Percentiles rank a stretch among this genome's conserved stretches.
Conservation (phyloP, 495 filamentous ascomycete genomes). For the Trichoderma erinaceum region DNA sequence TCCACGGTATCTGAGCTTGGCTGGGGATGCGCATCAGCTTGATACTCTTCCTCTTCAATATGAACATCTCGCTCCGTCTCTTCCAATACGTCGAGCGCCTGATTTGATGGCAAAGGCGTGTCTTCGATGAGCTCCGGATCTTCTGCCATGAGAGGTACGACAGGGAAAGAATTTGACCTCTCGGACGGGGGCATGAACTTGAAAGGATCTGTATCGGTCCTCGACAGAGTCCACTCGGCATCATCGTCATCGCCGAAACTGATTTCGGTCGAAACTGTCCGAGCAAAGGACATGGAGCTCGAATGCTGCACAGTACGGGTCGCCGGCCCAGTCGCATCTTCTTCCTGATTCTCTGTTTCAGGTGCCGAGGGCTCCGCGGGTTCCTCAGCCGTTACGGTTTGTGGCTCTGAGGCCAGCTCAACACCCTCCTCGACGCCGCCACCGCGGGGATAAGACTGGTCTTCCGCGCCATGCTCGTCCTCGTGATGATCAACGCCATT, state of each 20-base stretch:
- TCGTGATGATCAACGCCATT: background rate
- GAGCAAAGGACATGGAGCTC: constrained; percentile 47
- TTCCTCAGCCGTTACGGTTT: constrained; percentile 25
- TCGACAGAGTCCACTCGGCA: constrained; percentile 43
- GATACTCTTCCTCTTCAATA: constrained; percentile 30
- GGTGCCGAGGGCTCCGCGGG: constrained; percentile 20
- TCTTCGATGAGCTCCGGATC: constrained; percentile 23
- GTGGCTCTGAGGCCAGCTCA: constrained; percentile 18
- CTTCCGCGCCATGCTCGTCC: constrained; percentile 26
- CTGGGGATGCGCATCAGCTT: constrained; percentile 18
- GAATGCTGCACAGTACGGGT: constrained; percentile 36
- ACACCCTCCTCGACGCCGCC: constrained; percentile 22
- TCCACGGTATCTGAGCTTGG: background rate
- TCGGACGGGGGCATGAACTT: constrained; percentile 47
- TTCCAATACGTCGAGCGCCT: constrained; percentile 40
- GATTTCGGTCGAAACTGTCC: constrained; percentile 46
- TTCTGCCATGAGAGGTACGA: constrained; percentile 38
- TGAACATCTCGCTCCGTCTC: constrained; percentile 26
- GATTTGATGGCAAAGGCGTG: constrained; percentile 30
- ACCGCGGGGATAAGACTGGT: constrained; percentile 26
- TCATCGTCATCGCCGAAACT: constrained; percentile 53
- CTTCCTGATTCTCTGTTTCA: constrained; percentile 19
- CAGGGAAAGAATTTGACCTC: constrained; percentile 59
- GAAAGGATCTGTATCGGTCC: constrained; percentile 48
- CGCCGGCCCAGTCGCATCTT: constrained; percentile 23